These are phyloP conservation scores for Candida tetrigidarum DNA, from an alignment of 1,139 yeast genomes.

Conservation along the genomic window DNA sequence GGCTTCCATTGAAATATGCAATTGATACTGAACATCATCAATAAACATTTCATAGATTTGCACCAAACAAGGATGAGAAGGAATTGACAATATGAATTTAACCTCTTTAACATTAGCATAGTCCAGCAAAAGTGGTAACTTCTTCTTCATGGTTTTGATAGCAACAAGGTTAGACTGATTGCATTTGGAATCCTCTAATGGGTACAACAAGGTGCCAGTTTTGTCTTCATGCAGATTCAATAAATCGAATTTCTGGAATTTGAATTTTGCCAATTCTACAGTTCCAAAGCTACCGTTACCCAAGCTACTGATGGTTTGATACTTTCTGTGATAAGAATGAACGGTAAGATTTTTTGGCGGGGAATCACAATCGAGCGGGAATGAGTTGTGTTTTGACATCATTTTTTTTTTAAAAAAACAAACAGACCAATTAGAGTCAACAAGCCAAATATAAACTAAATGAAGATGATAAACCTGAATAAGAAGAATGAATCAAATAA, in stretches of 20 bases:
- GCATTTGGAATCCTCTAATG: constrained; percentile 33
- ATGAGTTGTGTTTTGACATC: constrained; percentile 12
- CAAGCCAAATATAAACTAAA: no score
- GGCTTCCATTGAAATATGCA: constrained; percentile 88
- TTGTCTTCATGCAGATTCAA: constrained; percentile 19
- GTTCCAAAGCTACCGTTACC: constrained; percentile 85
- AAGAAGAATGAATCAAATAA: no score
- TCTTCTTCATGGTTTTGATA: constrained; percentile 74
- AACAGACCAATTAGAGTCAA: no score
- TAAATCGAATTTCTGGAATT: constrained; percentile 20
- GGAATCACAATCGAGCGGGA: constrained; percentile 19
- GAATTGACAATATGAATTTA: constrained; percentile 67
- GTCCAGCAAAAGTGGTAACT: constrained; percentile 52
- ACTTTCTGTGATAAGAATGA: constrained; percentile 46
- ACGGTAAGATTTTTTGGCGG: constrained; percentile 38
- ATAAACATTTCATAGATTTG: constrained; percentile 79
- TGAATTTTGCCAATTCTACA: constrained; percentile 63
- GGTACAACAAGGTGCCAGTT: constrained; percentile 55
- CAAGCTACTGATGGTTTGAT: constrained; percentile 53
- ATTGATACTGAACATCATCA: constrained; percentile 57
- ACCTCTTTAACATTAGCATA: constrained; percentile 75
- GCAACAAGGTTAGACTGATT: constrained; percentile 65
- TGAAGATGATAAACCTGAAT: neutral
- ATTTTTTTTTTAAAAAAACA: no score
- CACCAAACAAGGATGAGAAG: constrained; percentile 73